These are phyloP conservation scores for Tilletia walkeri DNA, from an alignment of 1,284 basidiomycete genomes.

Conservation along the genomic window DNA sequence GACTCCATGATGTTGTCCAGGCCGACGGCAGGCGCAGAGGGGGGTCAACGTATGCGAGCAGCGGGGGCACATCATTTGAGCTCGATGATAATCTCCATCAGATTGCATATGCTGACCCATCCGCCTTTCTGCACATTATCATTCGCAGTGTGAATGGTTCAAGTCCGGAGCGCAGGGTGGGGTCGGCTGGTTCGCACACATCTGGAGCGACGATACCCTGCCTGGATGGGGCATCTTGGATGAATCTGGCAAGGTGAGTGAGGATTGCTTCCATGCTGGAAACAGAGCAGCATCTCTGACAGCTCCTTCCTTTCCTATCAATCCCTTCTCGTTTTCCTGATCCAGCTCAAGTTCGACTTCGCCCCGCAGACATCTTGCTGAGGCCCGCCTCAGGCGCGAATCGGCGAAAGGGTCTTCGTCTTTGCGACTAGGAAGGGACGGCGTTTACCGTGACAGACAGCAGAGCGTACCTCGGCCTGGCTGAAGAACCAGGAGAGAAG, in stretches of 20 bases:
- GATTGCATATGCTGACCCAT: no score
- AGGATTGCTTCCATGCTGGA: neutral
- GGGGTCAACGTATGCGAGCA: no score
- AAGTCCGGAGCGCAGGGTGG: slow-evolving; percentile 46
- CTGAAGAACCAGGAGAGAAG: no score
- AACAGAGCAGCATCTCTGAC: neutral
- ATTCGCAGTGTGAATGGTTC: slow-evolving; percentile 23
- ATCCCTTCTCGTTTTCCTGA: neutral
- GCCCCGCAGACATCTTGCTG: slow-evolving; percentile 1
- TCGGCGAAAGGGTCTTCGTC: no score
- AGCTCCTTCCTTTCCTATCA: neutral
- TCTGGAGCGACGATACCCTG: slow-evolving; percentile 55
- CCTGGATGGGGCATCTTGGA: slow-evolving; percentile 11
- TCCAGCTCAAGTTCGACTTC: slow-evolving; percentile 16
- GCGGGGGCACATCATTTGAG: no score
- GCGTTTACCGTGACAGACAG: neutral
- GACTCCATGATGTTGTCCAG: no score
- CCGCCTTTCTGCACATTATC: no score
- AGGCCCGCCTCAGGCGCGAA: no score
- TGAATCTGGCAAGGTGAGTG: slow-evolving; percentile 9
- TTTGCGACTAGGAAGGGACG: no score
- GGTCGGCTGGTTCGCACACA: slow-evolving; percentile 75
- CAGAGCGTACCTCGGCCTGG: neutral
- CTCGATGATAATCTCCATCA: no score
- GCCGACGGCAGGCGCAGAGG: no score